Evolutionary conservation across 78 protist species (phyloP), one percentile per base, ranked within the genome.

Genomic region (Speleostelium caveatum): DNA sequence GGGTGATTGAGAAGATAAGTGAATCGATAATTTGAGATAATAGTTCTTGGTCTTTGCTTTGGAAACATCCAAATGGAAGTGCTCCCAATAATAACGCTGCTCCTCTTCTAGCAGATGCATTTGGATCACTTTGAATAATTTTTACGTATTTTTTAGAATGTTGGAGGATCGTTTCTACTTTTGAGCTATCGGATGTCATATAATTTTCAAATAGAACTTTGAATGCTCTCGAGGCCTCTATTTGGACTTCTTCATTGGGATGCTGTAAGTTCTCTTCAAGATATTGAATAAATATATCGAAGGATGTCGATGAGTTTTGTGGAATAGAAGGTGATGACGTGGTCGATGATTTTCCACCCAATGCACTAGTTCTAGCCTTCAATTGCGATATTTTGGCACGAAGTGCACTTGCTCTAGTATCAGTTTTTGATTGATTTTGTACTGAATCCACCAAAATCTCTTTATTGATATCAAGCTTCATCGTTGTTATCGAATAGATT

Each of bases 41-140:
- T n/a, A n/a, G n/a, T 73, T 56, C 6, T 62, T 32, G 67, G 69
- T 49, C 21, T 28, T 10, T 0, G 30, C 53, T 33, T 80, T 8
- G 26, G 24, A 30, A 24, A 21, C 55, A 4, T 33, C 55, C 33
- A 3, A 38, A 73, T 63, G 94, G 96, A 22, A 94, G 16, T 16
- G 35, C 35, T 41, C 96, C 96, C 19, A 94, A 51, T 16, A 85
- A 17, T 21, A 87, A 33, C 26, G 90, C 35, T 1, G 76, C 35
- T 24, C 96, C 96, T 55, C 96, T 45, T 49, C 94, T 77, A 19
- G 87, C 39, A 10, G 94, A 62, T 24, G 30, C 36, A 49, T 87
- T 88, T 41, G 38, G 53, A 45, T 94, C 96, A 8, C 1, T 22
- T 30, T 24, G 19, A 3, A 94, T 26, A 16, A 21, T 51, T 21